Conservation (phyloP, 768 basidiomycete genomes). For the Suillus americanus region DNA sequence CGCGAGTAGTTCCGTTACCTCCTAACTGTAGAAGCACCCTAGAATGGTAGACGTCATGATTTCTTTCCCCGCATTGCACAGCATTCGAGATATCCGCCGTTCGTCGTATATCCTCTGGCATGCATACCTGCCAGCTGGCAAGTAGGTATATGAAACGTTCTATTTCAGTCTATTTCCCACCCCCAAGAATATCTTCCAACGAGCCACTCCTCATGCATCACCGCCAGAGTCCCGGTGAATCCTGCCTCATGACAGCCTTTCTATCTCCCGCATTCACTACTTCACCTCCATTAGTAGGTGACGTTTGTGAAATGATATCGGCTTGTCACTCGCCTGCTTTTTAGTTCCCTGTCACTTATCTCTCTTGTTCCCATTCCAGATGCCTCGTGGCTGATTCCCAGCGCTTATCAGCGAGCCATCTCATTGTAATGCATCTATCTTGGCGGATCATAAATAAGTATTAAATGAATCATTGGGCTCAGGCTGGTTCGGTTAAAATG, state of each 20-base stretch:
- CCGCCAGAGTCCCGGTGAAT: background rate
- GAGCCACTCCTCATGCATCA: background rate
- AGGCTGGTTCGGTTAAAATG: background rate
- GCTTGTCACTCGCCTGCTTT: background rate
- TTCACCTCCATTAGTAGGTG: slow-evolving; percentile 5
- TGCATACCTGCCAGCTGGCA: background rate
- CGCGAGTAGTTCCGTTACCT: background rate
- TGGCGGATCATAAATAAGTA: slow-evolving; percentile 6
- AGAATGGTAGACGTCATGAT: background rate
- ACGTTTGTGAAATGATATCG: slow-evolving; percentile 4
- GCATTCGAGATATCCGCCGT: background rate
- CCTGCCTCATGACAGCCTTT: background rate
- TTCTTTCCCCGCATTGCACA: slow-evolving; percentile 4
- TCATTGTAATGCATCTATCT: background rate
- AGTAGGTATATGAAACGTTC: too few relatives aligned
- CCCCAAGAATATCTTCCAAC: background rate
- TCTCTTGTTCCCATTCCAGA: background rate
- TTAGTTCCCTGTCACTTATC: slow-evolving; percentile 1
- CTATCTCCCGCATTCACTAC: background rate
- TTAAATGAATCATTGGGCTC: slow-evolving; percentile 1
- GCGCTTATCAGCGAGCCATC: slow-evolving; percentile 2
- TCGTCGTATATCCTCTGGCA: background rate
- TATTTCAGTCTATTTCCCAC: background rate
- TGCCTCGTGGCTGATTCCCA: slow-evolving; percentile 4
- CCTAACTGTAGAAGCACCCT: slow-evolving; percentile 1